Percentiles rank a stretch among this genome's conserved stretches.
These are phyloP conservation scores for Coniochaeta ligniaria DNA, from an alignment of 2,329 filamentous ascomycete species.

Conservation along the genomic window DNA sequence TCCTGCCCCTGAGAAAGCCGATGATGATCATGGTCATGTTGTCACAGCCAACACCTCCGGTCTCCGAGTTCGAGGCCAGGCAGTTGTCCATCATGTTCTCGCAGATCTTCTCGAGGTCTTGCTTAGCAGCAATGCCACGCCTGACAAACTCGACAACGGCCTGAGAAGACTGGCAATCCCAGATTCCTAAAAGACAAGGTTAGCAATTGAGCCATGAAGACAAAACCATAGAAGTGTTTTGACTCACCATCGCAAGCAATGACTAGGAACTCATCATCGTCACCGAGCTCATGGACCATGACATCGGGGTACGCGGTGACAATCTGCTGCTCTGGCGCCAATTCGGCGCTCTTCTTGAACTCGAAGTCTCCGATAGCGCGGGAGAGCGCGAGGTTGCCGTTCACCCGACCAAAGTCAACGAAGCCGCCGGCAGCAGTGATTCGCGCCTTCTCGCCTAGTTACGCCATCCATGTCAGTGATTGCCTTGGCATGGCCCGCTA, in stretches of 20 bases:
- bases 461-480: not conserved
- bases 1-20: conserved; percentile 82
- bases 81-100: conserved; percentile 99
- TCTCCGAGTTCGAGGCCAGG: conserved; percentile 94
- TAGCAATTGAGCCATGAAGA: not conserved
- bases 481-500: too few relatives aligned
- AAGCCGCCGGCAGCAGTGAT: conserved; percentile 95
- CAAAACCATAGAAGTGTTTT: not conserved
- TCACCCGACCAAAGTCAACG: conserved; percentile 96
- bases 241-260: conserved; percentile 83
- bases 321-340: conserved; percentile 97
- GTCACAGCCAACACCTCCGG: conserved; percentile 94
- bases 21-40: conserved; percentile 99
- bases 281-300: conserved; percentile 78
- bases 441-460: conserved; percentile 80
- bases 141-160: conserved; percentile 95
- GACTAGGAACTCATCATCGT: conserved; percentile 93
- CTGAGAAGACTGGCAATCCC: conserved; percentile 98
- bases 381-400: conserved; percentile 93
- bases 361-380: conserved; percentile 98
- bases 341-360: conserved; percentile 98
- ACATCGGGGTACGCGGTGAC: conserved; percentile 97
- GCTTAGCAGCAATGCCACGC: conserved; percentile 92
- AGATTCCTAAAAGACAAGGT: conserved; percentile 64
- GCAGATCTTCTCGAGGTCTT: conserved; percentile 89